Evolutionary conservation across 495 filamentous ascomycete species (phyloP).

Genomic region (Acidiella bohemica): DNA sequence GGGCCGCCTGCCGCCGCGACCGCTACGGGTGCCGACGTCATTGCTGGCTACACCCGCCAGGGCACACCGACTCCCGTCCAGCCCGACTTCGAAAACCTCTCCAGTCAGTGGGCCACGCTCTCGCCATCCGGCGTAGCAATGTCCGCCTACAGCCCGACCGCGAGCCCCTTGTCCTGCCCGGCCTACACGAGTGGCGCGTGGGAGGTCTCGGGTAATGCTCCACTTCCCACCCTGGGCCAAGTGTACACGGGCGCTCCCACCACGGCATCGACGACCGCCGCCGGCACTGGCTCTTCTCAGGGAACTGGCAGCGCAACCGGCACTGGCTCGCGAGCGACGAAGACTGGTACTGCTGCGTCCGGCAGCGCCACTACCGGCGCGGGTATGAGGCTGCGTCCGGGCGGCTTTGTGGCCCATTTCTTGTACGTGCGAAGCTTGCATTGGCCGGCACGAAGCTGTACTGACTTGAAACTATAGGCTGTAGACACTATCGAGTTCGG

Average conservation of each 20-base stretch:
- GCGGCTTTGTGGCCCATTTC: no score
- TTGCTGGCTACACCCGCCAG: conserved; percentile 49
- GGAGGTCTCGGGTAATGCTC: conserved; percentile 53
- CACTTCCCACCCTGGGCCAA: conserved; percentile 52
- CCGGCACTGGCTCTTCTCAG: no score
- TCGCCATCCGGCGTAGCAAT: conserved; percentile 52
- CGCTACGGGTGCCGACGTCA: conserved; percentile 14
- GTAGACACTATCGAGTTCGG: no score
- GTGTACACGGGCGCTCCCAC: neutral
- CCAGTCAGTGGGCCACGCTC: conserved; percentile 60
- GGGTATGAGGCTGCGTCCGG: no score
- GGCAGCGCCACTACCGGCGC: no score
- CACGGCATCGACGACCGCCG: neutral
- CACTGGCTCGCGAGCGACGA: no score
- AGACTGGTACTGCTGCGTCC: no score
- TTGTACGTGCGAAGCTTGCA: no score
- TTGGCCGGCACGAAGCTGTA: no score
- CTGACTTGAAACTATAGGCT: no score
- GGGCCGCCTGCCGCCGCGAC: conserved; percentile 28
- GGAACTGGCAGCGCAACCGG: no score
- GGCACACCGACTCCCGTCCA: conserved; percentile 61
- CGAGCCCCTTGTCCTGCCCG: conserved; percentile 59
- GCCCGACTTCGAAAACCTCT: conserved; percentile 69
- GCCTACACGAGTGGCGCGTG: conserved; percentile 53
- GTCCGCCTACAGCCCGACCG: conserved; percentile 47